phyloP scores from a whole-genome alignment of 1,139 yeast species.

The Arxiozyma telluris region DNA sequence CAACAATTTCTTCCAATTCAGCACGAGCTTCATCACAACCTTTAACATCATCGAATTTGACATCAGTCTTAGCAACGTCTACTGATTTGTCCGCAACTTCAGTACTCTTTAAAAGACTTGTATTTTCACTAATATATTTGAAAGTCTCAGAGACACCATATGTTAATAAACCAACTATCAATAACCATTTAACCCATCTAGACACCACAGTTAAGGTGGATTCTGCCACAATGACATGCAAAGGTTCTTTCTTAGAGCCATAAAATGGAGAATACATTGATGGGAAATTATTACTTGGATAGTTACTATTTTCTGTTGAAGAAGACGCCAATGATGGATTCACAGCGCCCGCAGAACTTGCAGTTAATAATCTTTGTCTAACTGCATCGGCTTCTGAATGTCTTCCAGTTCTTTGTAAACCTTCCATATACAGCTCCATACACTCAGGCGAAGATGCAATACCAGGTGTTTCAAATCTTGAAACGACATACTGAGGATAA shows the following conservation, averaged over 20 bases:
- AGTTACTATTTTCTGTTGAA: conserved; percentile 12
- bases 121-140: conserved; percentile 74
- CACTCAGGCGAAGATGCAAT: conserved; percentile 76
- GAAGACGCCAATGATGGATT: conserved; percentile 26
- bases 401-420: conserved; percentile 70
- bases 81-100: conserved; percentile 68
- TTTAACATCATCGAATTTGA: conserved; percentile 83
- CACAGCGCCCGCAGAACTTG: conserved; percentile 29
- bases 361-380: conserved; percentile 27
- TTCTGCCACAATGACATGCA: conserved; percentile 86
- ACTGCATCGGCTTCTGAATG: conserved; percentile 59
- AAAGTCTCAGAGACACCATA: conserved; percentile 71
- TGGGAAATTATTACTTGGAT: conserved; percentile 23
- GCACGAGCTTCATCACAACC: conserved; percentile 99
- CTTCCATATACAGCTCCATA: conserved; percentile 67
- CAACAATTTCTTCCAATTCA: conserved; percentile 93
- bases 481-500: conserved; percentile 88
- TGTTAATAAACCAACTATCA: conserved; percentile 65
- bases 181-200: conserved; percentile 83
- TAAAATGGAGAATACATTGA: conserved; percentile 30
- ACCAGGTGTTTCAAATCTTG: conserved; percentile 86
- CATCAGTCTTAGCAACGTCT: conserved; percentile 81
- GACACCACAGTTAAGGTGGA: conserved; percentile 67
- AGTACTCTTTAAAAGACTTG: conserved; percentile 70
- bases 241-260: conserved; percentile 50